These are phyloP conservation scores for Fragilaria radians DNA, from an alignment of 108 stramenopile species.

Conservation along the genomic window DNA sequence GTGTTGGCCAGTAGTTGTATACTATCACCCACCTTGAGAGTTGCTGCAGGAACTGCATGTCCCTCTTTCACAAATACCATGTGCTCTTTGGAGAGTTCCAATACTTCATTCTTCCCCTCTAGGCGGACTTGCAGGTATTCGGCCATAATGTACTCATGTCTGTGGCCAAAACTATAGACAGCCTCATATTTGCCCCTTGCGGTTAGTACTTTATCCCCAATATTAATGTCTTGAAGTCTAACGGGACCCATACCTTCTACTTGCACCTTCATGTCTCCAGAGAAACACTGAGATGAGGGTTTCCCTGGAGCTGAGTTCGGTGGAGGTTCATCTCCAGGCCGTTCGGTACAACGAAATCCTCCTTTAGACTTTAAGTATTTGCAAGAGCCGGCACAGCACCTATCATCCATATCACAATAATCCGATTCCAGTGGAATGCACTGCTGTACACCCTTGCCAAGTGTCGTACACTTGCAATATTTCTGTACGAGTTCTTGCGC, in stretches of 20 bases:
- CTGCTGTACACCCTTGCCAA: neutral
- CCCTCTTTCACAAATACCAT: neutral
- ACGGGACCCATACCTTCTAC: neutral
- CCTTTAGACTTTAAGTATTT: neutral
- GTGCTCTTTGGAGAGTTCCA: neutral
- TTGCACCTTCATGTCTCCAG: neutral
- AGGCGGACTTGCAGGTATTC: neutral
- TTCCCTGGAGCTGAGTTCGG: no score
- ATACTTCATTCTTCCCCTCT: neutral
- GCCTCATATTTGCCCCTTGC: neutral
- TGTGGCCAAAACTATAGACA: neutral
- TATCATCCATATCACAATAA: neutral
- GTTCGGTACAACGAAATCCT: neutral
- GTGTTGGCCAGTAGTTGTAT: no score
- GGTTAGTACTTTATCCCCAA: neutral
- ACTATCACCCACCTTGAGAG: neutral
- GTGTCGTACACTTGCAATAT: neutral
- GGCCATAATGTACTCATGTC: neutral
- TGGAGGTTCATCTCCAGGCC: neutral
- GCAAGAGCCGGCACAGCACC: neutral
- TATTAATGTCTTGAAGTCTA: neutral
- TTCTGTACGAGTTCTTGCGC: neutral
- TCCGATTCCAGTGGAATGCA: neutral
- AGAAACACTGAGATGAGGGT: no score
- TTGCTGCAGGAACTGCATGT: neutral